Base-by-base conservation (phyloP, 2,329 filamentous ascomycete species). In the Spiromastix sp. region DNA sequence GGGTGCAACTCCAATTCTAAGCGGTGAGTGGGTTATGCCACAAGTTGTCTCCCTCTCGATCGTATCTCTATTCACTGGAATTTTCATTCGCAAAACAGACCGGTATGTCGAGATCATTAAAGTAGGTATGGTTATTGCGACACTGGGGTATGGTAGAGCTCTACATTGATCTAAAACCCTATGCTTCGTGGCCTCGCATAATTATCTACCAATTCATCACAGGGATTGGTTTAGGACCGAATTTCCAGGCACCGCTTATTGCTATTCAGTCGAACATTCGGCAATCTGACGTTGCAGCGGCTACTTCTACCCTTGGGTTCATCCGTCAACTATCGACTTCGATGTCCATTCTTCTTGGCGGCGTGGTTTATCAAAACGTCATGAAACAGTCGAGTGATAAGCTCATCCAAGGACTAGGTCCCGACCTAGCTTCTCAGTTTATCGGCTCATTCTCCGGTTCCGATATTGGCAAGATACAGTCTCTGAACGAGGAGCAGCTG, bases 71-170 rank as follows among this genome's bases (percentile, higher is more conserved):
- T 48, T 50, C 3, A 71, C 70, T 25, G 80, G 74, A 43, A 74
- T 85, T 60, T 72, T 82, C 52, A 80, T 82, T 46, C 81, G 81
- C 37, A 87, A 75, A 53, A 82, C 77, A 0, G 81, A 81, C 20
- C 70, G 71, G 42, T 84, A 82, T 56, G 70, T 69, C 15, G 62
- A 68, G 9, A 58, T 71, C 30, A 81, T 86, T 48, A 66, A 72
- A 37, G 58, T 59, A 13, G 77, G 77, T 29, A 63, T 80, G 48
- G 40, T 63, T 7, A 50, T 81, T 37, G 72, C 77, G 56, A 70
- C 72, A 0, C 60, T 85, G 6, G 81, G 81, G 2, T 74, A 73
- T 30, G 81, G 80, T 37, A n/a, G n/a, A n/a, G n/a, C 71, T 80
- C 36, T 67, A 78, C 48, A 71, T 85, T 22, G 68, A 72, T 28